A percentile compares a stretch with the other conserved stretches of the same genome.
Conservation (phyloP, 2,329 filamentous ascomycete genomes). For the Lachnellula cervina region DNA sequence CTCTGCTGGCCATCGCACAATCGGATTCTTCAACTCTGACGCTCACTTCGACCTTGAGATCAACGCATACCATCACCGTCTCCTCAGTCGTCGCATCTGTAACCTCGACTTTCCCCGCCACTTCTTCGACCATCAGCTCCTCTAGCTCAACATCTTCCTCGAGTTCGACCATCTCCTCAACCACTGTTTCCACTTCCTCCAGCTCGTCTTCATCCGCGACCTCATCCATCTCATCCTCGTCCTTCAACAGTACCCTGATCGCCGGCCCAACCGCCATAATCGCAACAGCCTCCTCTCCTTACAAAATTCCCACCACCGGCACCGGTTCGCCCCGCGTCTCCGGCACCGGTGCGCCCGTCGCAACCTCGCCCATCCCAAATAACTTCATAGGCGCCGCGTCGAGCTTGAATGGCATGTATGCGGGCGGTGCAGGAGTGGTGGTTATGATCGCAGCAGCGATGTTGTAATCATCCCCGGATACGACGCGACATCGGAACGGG, state of each 20-base stretch:
- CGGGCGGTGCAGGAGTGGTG: constrained; percentile 46
- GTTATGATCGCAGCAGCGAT: constrained; percentile 48
- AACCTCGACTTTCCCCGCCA: constrained; percentile 33
- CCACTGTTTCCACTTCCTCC: background rate
- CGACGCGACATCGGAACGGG: background rate
- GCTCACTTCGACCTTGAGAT: constrained; percentile 44
- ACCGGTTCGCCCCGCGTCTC: constrained; percentile 11
- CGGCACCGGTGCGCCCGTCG: constrained; percentile 19
- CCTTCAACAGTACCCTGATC: background rate
- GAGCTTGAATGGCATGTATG: constrained; percentile 38
- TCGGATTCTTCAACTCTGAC: constrained; percentile 31
- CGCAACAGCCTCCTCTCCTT: background rate
- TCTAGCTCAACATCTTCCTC: constrained; percentile 28
- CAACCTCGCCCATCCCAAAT: constrained; percentile 31
- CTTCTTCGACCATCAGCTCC: constrained; percentile 25
- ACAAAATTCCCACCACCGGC: constrained; percentile 10
- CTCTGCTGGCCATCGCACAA: constrained; percentile 47
- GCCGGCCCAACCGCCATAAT: background rate
- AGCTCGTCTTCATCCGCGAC: background rate
- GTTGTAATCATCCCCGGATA: constrained; percentile 37
- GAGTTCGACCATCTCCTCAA: constrained; percentile 11
- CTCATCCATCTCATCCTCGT: background rate
- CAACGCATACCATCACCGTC: constrained; percentile 50
- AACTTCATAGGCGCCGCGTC: constrained; percentile 40
- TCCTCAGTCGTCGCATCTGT: constrained; percentile 38